phyloP scores from a whole-genome alignment of 257 asterid species.

The Apocynum venetum region DNA sequence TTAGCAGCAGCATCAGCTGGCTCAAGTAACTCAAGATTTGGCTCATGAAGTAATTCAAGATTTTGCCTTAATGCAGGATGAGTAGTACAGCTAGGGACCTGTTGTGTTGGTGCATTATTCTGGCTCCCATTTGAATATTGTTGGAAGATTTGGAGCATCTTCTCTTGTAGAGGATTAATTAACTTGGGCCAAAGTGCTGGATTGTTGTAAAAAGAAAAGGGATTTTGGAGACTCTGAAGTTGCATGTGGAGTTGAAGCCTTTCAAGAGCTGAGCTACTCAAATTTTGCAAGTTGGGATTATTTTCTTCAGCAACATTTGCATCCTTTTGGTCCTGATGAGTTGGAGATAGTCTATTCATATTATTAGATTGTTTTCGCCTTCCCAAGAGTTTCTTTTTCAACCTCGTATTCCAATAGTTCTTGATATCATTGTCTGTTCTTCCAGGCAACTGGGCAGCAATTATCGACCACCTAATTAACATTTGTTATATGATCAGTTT shows the following conservation, averaged over 20 bases:
- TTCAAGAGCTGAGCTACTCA: conserved; percentile 83
- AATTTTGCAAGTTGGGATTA: conserved; percentile 31
- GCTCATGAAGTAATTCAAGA: conserved; percentile 8
- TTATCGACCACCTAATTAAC: conserved; percentile 73
- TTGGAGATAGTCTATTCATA: conserved; percentile 30
- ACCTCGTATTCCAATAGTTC: conserved; percentile 86
- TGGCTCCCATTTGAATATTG: conserved; percentile 27
- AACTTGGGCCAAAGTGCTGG: conserved; percentile 59
- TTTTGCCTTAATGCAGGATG: conserved; percentile 20
- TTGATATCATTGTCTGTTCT: conserved; percentile 94
- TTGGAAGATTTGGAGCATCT: conserved; percentile 52
- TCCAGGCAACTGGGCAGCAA: conserved; percentile 95
- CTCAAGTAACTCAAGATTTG: background rate
- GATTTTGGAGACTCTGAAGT: conserved; percentile 57
- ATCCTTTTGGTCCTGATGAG: conserved; percentile 11
- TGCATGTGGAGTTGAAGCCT: conserved; percentile 91
- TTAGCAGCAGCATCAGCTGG: conserved; percentile 11
- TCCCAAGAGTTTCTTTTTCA: conserved; percentile 83
- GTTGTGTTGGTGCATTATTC: conserved; percentile 10
- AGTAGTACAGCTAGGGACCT: conserved; percentile 1
- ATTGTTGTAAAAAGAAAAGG: conserved; percentile 49
- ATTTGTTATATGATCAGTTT: background rate
- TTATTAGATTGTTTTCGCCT: conserved; percentile 54
- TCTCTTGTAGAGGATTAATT: conserved; percentile 41
- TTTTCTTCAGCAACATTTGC: conserved; percentile 27